Base-by-base conservation (phyloP, 2,329 filamentous ascomycete genomes). In the Aspergillus sp. region DNA sequence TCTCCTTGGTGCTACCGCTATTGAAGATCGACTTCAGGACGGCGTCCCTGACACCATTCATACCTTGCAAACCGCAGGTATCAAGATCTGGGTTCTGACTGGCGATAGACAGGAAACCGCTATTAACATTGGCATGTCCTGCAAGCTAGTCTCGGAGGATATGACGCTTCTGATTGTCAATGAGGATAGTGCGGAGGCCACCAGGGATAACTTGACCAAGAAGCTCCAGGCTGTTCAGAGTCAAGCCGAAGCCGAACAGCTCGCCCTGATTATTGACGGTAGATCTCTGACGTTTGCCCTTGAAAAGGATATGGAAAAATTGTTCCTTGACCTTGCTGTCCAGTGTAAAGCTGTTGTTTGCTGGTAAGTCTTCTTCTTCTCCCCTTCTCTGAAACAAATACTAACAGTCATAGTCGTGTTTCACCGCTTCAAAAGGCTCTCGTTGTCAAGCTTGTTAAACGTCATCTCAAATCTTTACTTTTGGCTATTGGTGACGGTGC, bases 71-170 rank as follows among this genome's bases (percentile, higher is more conserved):
- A 90, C 93, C 63, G 95, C 96, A 22, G 93, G 93, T 53, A 98
- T 99, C 81, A 99, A 99, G 77, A 89, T 99, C 55, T 99, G 95
- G 95, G 95, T 99, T 18, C 77, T 99, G 74, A 99, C 95, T 39
- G 95, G 95, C 67, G 95, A 99, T 80, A 86, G 95, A 68, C 96
- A 99, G 76, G 95, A 99, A 76, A 99, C 95, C 26, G 95, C 95
- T 56, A 99, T 99, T 83, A 99, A 99, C 74, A 99, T 99, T 65
- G 95, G 96, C 63, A 99, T 99, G 95, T 97, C 92, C 73, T 99
- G 95, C 78, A 98, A 98, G 78, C 84, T 99, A 49, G 91, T 99
- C 59, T 96, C 92, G 64, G 95, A 99, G 76, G 96, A 99, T 68
- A 99, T 99, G 95, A 96, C 95, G 70, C 83, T 99, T 11, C 80